Conservation (phyloP, 2,329 filamentous ascomycete species). For the Colletotrichum viniferum region DNA sequence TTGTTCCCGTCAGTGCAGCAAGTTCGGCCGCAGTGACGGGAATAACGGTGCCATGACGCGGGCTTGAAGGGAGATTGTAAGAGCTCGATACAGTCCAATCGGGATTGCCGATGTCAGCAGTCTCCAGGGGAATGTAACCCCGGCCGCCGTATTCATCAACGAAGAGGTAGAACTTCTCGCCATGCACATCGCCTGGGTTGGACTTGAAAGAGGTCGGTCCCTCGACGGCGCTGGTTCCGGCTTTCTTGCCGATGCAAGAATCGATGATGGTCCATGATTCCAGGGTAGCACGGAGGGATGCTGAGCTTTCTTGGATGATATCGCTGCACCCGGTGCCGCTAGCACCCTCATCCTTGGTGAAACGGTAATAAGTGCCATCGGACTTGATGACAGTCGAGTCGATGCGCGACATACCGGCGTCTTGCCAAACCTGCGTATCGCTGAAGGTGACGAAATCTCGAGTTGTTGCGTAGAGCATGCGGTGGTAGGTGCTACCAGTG, state of each 20-base stretch:
- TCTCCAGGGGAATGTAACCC: constrained; percentile 59
- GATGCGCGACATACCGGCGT: constrained; percentile 54
- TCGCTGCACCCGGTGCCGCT: constrained; percentile 53
- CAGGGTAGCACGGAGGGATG: constrained; percentile 42
- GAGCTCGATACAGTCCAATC: constrained; percentile 49
- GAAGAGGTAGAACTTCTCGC: constrained; percentile 60
- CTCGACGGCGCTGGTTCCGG: constrained; percentile 53
- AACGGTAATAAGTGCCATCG: constrained; percentile 50
- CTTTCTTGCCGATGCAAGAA: constrained; percentile 54
- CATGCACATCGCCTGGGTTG: constrained; percentile 52
- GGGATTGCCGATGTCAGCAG: constrained; percentile 51
- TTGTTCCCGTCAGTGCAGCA: constrained; percentile 29
- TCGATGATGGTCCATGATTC: constrained; percentile 47
- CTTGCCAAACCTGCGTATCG: constrained; percentile 53
- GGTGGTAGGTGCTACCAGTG: constrained; percentile 49
- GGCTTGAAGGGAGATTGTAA: constrained; percentile 52
- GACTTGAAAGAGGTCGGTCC: constrained; percentile 57
- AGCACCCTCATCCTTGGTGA: constrained; percentile 59
- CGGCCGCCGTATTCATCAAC: constrained; percentile 57
- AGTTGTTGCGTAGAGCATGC: constrained; percentile 57
- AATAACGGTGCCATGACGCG: constrained; percentile 59
- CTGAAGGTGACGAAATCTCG: constrained; percentile 55
- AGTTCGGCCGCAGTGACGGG: constrained; percentile 53
- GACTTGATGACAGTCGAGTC: constrained; percentile 55
- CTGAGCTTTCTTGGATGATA: constrained; percentile 57